Evolutionary conservation across 139 green algal genomes (phyloP).

Genomic region (Astrephomene gubernaculifera): DNA sequence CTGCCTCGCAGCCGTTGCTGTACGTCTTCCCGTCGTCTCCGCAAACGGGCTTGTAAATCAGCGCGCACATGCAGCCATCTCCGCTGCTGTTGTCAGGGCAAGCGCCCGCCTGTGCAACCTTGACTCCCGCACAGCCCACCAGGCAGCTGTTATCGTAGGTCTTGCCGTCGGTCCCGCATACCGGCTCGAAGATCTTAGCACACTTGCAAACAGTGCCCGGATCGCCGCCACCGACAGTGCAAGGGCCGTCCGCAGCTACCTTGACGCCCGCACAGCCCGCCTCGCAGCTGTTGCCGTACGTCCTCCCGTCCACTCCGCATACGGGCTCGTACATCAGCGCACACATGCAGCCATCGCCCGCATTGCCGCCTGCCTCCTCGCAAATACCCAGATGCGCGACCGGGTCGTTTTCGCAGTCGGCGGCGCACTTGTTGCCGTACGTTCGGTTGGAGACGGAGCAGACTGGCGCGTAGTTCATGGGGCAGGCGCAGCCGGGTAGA

Average conservation of each 20-base stretch:
- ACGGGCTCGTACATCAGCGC: background rate
- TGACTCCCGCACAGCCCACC: too few relatives aligned
- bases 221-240: slow-evolving; percentile 2
- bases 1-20: background rate
- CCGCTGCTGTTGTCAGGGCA: background rate
- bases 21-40: background rate
- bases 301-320: slow-evolving; percentile 49
- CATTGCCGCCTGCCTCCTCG: too few relatives aligned
- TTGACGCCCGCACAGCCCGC: slow-evolving; percentile 46
- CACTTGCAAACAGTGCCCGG: background rate
- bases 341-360: slow-evolving; percentile 30
- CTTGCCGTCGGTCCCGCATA: slow-evolving; percentile 51
- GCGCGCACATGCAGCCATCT: slow-evolving; percentile 42
- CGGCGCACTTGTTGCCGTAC: too few relatives aligned
- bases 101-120: too few relatives aligned
- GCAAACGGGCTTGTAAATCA: slow-evolving; percentile 48
- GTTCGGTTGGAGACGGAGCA: too few relatives aligned
- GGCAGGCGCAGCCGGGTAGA: too few relatives aligned
- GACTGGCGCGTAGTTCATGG: too few relatives aligned
- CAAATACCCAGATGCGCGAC: too few relatives aligned
- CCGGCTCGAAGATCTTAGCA: background rate
- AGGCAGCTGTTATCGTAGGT: slow-evolving; percentile 41
- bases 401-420: too few relatives aligned
- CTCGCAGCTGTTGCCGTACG: slow-evolving; percentile 51
- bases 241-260: slow-evolving; percentile 23